A percentile compares a stretch with the other conserved stretches of the same genome.
Conservation (phyloP, 495 filamentous ascomycete genomes). For the Lentithecium fluviatile region DNA sequence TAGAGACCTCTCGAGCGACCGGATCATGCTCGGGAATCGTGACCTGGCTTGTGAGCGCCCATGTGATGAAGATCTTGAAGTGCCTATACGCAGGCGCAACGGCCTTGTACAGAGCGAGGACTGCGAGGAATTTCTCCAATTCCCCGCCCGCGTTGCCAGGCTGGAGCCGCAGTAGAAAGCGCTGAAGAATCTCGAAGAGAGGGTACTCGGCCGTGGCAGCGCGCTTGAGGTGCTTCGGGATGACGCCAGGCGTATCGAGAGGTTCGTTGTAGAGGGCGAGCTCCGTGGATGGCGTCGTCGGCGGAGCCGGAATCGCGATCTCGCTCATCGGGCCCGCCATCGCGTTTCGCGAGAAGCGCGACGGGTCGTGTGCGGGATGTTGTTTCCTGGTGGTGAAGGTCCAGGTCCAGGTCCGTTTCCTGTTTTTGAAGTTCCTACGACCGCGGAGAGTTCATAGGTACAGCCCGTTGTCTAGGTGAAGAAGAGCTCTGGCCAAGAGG, state of each 20-base stretch:
- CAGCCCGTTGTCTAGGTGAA: too few relatives aligned
- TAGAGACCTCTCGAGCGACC: constrained; percentile 11
- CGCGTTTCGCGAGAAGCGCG: too few relatives aligned
- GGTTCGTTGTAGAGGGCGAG: not conserved
- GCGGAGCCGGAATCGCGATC: too few relatives aligned
- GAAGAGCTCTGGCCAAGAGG: too few relatives aligned
- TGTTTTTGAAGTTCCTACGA: too few relatives aligned
- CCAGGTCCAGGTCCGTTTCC: too few relatives aligned
- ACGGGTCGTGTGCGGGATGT: too few relatives aligned
- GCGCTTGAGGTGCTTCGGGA: constrained; percentile 11
- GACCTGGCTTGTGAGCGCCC: not conserved
- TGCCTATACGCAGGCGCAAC: not conserved
- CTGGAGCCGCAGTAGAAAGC: not conserved
- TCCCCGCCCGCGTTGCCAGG: not conserved
- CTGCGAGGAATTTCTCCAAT: constrained; percentile 1
- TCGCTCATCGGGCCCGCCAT: too few relatives aligned
- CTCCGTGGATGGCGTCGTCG: not conserved
- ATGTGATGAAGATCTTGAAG: not conserved
- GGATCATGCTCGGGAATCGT: constrained; percentile 16
- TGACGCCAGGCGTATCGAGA: constrained; percentile 4
- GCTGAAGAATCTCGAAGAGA: constrained; percentile 16
- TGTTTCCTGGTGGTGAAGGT: too few relatives aligned
- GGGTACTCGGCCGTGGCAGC: not conserved
- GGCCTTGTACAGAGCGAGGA: constrained; percentile 9
- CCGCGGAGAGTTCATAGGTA: too few relatives aligned